Conservation (phyloP, 129 eudicot species). For the Pittosporum tobira region DNA sequence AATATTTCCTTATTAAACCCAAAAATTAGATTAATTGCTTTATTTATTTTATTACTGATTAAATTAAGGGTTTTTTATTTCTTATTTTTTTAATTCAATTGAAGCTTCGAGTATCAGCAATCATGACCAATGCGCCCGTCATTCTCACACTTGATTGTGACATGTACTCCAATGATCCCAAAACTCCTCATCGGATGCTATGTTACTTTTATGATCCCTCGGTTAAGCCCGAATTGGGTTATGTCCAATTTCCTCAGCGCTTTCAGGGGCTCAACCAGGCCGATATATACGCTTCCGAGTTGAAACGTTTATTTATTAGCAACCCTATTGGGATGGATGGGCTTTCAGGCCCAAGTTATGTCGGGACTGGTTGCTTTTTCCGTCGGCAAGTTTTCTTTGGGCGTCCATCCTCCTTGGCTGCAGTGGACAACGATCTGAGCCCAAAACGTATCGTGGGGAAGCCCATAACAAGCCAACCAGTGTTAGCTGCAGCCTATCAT, state of each 20-base stretch:
- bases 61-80: not conserved
- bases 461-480: constrained; percentile 23
- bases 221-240: constrained; percentile 36
- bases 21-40: no score
- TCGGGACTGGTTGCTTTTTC: constrained; percentile 73
- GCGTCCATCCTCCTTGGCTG: constrained; percentile 31
- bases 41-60: no score
- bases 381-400: constrained; percentile 65
- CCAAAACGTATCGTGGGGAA: constrained; percentile 33
- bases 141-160: constrained; percentile 66
- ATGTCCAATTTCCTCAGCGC: constrained; percentile 61
- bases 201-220: constrained; percentile 47
- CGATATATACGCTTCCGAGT: constrained; percentile 66
- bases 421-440: constrained; percentile 35
- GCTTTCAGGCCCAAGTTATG: constrained; percentile 58
- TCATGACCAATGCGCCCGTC: constrained; percentile 58
- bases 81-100: no score
- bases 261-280: constrained; percentile 57
- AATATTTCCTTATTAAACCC: no score
- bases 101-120: constrained; percentile 71
- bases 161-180: constrained; percentile 82
- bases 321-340: constrained; percentile 74
- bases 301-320: constrained; percentile 31
- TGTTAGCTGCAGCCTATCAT: constrained; percentile 35
- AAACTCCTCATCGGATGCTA: constrained; percentile 37